Evolutionary conservation across 495 filamentous ascomycete genomes (phyloP).

Genomic region (Tuber aestivum): DNA sequence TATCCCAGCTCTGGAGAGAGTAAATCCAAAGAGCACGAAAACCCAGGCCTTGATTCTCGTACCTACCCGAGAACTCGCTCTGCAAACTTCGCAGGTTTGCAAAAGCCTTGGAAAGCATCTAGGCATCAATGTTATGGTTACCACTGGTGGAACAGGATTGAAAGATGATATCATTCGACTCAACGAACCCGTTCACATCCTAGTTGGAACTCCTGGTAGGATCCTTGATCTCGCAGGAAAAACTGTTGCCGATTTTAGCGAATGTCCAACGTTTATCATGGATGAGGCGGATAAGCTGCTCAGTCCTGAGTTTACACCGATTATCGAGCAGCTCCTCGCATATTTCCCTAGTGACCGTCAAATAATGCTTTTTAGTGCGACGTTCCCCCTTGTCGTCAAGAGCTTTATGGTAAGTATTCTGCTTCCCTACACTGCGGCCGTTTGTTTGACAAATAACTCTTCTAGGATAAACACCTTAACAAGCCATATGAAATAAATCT

Average conservation of each 20-base stretch:
- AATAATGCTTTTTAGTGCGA: constrained; percentile 98
- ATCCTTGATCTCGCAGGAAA: constrained; percentile 94
- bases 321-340: constrained; percentile 87
- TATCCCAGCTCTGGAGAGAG: constrained; percentile 88
- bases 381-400: constrained; percentile 93
- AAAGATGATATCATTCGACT: constrained; percentile 96
- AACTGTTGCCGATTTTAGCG: constrained; percentile 89
- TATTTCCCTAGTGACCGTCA: constrained; percentile 95
- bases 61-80: constrained; percentile 92
- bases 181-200: constrained; percentile 89
- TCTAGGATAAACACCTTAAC: constrained; percentile 84
- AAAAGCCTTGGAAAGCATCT: constrained; percentile 96
- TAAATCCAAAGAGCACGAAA: constrained; percentile 92
- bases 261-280: constrained; percentile 97
- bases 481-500: constrained; percentile 97
- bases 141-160: constrained; percentile 86
- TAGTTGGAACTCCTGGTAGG: constrained; percentile 92
- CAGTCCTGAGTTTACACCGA: constrained; percentile 91
- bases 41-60: constrained; percentile 94
- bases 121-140: constrained; percentile 97
- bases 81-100: constrained; percentile 98
- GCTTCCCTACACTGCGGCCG: neutral
- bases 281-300: constrained; percentile 97
- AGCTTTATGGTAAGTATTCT: constrained; percentile 64
- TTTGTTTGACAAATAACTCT: constrained; percentile 5